phyloP scores from a whole-genome alignment of 2,329 filamentous ascomycete species.

The Atkinsonella hypoxylon region DNA sequence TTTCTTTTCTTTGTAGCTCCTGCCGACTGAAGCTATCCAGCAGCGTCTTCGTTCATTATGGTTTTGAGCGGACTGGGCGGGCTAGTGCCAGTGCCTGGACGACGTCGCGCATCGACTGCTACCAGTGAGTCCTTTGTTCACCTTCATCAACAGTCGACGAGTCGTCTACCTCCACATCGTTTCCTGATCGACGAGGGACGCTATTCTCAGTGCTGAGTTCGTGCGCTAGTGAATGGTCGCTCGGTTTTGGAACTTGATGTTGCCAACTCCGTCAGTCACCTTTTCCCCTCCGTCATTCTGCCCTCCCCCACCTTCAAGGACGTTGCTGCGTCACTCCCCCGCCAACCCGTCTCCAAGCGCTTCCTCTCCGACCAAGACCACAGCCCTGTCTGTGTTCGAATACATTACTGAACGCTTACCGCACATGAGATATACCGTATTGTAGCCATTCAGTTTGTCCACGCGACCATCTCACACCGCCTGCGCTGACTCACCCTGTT shows the following conservation, averaged over 20 bases:
- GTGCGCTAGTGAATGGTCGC: not conserved
- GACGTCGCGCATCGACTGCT: slow-evolving; percentile 18
- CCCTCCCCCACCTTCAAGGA: not conserved
- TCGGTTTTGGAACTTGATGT: not conserved
- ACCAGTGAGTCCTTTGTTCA: slow-evolving; percentile 12
- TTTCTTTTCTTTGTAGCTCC: not conserved
- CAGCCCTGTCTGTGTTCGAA: not conserved
- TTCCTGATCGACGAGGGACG: not conserved
- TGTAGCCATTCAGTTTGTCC: not conserved
- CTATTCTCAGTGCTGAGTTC: not conserved
- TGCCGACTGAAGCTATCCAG: no score
- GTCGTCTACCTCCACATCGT: not conserved
- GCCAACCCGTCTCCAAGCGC: not conserved
- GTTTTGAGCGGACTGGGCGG: slow-evolving; percentile 16
- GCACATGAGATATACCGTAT: not conserved
- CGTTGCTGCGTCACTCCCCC: not conserved
- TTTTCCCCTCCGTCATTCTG: not conserved
- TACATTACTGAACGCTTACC: not conserved
- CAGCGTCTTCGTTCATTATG: slow-evolving; percentile 16
- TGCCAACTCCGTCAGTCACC: not conserved
- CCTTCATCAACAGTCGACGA: not conserved
- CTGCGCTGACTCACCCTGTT: not conserved
- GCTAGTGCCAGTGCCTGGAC: slow-evolving; percentile 19
- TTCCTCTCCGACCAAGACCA: not conserved
- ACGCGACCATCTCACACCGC: not conserved